Percentiles rank a stretch among this genome's conserved stretches.
Evolutionary conservation across 495 filamentous ascomycete genomes (phyloP).

Genomic region (Penicillium tannophilum): DNA sequence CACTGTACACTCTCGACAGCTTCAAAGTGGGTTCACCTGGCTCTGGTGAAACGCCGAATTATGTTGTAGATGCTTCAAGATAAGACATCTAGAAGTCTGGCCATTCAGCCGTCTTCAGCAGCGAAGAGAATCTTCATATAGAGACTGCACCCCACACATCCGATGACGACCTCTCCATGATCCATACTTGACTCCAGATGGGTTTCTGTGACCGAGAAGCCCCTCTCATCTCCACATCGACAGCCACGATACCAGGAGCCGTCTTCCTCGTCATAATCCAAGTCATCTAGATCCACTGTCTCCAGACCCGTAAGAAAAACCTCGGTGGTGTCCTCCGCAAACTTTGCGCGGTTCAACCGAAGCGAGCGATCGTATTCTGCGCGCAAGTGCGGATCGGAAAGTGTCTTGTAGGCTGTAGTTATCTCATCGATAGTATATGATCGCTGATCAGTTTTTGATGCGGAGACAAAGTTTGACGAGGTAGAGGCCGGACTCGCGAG

Average conservation of each 20-base stretch:
- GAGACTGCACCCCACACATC: slow-evolving; percentile 80
- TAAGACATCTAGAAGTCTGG: not conserved
- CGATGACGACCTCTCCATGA: slow-evolving; percentile 71
- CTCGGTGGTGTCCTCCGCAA: slow-evolving; percentile 28
- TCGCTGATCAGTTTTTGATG: not conserved
- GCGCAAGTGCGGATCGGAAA: slow-evolving; percentile 60
- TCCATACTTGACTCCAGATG: slow-evolving; percentile 68
- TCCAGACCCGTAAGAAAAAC: slow-evolving; percentile 71
- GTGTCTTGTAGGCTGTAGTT: slow-evolving; percentile 69
- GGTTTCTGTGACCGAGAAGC: slow-evolving; percentile 67
- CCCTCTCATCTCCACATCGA: slow-evolving; percentile 77
- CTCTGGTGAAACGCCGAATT: not conserved
- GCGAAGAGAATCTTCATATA: slow-evolving; percentile 65
- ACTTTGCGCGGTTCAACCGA: slow-evolving; percentile 36
- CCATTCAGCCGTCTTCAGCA: slow-evolving; percentile 19
- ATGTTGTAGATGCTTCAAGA: not conserved
- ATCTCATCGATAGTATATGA: slow-evolving; percentile 76
- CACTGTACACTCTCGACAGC: not conserved
- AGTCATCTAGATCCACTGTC: slow-evolving; percentile 80
- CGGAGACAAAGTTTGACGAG: not conserved
- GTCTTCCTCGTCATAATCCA: slow-evolving; percentile 55
- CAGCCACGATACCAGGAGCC: slow-evolving; percentile 67
- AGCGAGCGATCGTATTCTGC: slow-evolving; percentile 67
- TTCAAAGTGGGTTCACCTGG: not conserved
- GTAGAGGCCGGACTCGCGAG: not conserved